Evolutionary conservation across 352 stramenopile genomes (phyloP).

Genomic region (Bremia lactucae): DNA sequence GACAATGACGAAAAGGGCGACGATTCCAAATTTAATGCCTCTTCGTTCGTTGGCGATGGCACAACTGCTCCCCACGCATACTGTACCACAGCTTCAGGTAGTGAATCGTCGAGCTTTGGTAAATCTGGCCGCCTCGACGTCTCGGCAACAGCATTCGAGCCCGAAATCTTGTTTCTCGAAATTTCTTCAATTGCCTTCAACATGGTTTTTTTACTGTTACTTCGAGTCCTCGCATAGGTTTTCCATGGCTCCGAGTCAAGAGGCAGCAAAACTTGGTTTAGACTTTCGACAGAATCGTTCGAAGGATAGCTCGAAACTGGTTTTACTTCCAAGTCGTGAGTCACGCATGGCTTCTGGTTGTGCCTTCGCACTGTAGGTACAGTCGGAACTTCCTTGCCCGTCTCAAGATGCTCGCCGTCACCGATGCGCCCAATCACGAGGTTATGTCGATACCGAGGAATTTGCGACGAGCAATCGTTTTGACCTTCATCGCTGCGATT

Average conservation of each 20-base stretch:
- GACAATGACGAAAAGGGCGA: conserved; percentile 16
- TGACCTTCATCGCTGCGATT: conserved; percentile 4
- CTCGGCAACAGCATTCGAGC: conserved; percentile 7
- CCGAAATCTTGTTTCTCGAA: conserved; percentile 16
- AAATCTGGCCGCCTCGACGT: conserved; percentile 8
- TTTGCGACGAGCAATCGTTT: conserved; percentile 9
- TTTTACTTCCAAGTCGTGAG: conserved; percentile 3
- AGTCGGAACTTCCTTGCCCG: too few species aligned
- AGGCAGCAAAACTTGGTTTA: conserved; percentile 4
- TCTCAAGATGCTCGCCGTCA: too few species aligned
- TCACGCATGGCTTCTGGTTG: too few species aligned
- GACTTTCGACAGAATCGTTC: too few species aligned
- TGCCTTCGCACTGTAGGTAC: too few species aligned
- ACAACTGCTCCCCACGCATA: conserved; percentile 22
- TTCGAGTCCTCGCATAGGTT: conserved; percentile 1
- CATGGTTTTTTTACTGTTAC: conserved; percentile 3
- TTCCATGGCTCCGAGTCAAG: conserved; percentile 3
- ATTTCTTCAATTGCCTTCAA: background rate
- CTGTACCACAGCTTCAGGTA: conserved; percentile 24
- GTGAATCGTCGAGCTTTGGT: conserved; percentile 4
- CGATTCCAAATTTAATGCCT: conserved; percentile 5
- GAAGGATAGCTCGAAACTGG: conserved; percentile 15
- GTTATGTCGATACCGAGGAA: conserved; percentile 2
- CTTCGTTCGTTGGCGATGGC: conserved; percentile 11
- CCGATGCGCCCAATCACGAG: too few species aligned